Evolutionary conservation across 176 grass and related monocot species (phyloP).

Genomic region (Microstegium vimineum): DNA sequence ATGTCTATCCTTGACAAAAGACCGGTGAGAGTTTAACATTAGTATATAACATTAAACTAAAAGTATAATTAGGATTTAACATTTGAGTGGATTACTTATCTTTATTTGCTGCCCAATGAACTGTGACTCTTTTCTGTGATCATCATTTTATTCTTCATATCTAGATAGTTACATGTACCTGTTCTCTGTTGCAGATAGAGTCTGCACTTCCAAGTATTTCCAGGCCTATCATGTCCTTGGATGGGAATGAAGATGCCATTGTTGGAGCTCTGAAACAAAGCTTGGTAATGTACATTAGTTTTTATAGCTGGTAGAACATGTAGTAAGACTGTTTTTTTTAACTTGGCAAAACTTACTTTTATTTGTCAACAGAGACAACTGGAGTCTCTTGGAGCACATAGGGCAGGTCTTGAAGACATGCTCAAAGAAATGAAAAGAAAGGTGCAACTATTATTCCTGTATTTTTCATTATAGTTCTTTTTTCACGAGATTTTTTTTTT

Average conservation of each 20-base stretch:
- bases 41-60: constrained; percentile 14
- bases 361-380: constrained; percentile 75
- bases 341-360: constrained; percentile 10
- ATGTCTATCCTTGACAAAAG: constrained; percentile 92
- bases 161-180: constrained; percentile 18
- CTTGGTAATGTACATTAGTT: constrained; percentile 63
- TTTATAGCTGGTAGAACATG: background rate
- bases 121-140: background rate
- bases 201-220: constrained; percentile 94
- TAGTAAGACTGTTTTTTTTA: constrained; percentile 11
- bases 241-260: constrained; percentile 99
- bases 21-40: constrained; percentile 49
- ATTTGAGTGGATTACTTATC: constrained; percentile 11
- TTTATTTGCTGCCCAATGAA: constrained; percentile 14
- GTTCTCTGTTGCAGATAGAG: constrained; percentile 76
- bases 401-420: constrained; percentile 98
- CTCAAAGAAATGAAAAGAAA: constrained; percentile 99
- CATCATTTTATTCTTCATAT: constrained; percentile 21
- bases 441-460: constrained; percentile 27
- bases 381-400: constrained; percentile 88
- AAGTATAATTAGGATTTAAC: background rate
- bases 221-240: constrained; percentile 99
- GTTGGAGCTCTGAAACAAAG: constrained; percentile 94
- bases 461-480: background rate
- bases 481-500: background rate